phyloP scores from a whole-genome alignment of 148 eudicot genomes.

The Fagopyrum homotropicum region DNA sequence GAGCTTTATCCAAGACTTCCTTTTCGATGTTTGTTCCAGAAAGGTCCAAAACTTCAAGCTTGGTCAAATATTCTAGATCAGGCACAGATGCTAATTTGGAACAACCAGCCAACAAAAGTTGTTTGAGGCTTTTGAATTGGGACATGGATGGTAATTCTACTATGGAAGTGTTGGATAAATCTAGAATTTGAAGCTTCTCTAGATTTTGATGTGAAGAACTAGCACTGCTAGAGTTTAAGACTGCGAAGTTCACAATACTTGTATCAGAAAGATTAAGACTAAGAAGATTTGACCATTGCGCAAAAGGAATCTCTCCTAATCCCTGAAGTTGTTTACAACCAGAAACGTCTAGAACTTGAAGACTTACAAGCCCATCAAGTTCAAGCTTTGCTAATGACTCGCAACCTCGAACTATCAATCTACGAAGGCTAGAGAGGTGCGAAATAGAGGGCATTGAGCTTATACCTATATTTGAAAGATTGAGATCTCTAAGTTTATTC shows the following conservation, averaged over 20 bases:
- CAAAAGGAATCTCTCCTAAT: not conserved
- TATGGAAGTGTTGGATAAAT: not conserved
- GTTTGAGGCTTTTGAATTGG: constrained; percentile 7
- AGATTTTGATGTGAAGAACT: constrained; percentile 6
- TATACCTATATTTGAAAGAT: not conserved
- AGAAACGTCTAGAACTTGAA: constrained; percentile 9
- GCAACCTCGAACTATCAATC: not conserved
- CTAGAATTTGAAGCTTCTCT: constrained; percentile 8
- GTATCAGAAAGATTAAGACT: constrained; percentile 5
- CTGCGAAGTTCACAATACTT: not conserved
- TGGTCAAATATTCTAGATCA: constrained; percentile 8
- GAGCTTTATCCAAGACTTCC: not conserved
- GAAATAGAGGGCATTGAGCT: not conserved
- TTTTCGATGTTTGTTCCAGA: not conserved
- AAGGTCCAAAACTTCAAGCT: constrained; percentile 10
- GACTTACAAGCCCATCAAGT: not conserved
- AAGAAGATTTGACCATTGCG: not conserved
- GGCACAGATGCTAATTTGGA: not conserved
- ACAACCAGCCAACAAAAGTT: constrained; percentile 5
- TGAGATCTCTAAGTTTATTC: constrained; percentile 1
- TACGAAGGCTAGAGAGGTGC: not conserved
- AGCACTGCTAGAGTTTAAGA: not conserved
- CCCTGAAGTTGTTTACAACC: not conserved
- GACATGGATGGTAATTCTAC: constrained; percentile 7
- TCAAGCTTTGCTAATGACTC: not conserved